These are phyloP conservation scores for Diaporthe citriasiana DNA, from an alignment of 2,329 filamentous ascomycete species.

Conservation along the genomic window DNA sequence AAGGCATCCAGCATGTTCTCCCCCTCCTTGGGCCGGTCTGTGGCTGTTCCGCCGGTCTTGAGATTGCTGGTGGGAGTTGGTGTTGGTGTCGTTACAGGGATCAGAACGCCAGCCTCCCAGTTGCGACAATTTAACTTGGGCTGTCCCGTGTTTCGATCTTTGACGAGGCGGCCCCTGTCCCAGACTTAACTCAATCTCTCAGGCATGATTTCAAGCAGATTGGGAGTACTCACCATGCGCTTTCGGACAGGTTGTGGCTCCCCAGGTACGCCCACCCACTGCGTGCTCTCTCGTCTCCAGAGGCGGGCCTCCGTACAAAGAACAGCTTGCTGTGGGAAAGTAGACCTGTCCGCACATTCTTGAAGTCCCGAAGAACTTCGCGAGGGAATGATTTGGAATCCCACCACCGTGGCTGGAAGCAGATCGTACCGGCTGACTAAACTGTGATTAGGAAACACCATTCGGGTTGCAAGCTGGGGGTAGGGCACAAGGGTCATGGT, in stretches of 20 bases:
- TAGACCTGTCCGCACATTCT: conserved; percentile 77
- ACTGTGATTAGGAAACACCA: conserved; percentile 19
- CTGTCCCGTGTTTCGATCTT: conserved; percentile 75
- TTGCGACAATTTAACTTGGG: conserved; percentile 88
- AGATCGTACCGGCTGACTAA: conserved; percentile 85
- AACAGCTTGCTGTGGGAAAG: conserved; percentile 91
- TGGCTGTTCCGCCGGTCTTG: conserved; percentile 13
- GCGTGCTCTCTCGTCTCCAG: conserved; percentile 38
- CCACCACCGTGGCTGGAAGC: conserved; percentile 81
- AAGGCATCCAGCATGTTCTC: conserved; percentile 62
- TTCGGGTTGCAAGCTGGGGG: conserved; percentile 29
- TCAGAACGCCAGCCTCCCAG: conserved; percentile 93
- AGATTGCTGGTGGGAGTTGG: conserved; percentile 37
- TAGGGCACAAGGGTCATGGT: conserved; percentile 32
- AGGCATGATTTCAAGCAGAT: conserved; percentile 36
- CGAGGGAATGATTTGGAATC: conserved; percentile 77
- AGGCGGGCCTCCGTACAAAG: conserved; percentile 57
- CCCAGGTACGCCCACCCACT: conserved; percentile 86
- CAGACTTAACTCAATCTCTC: conserved; percentile 32
- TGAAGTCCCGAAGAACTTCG: conserved; percentile 79
- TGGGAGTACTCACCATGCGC: conserved; percentile 78
- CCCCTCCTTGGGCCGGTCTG: conserved; percentile 10
- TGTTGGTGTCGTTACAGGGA: conserved; percentile 65
- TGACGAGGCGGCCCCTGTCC: conserved; percentile 74
- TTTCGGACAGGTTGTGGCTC: conserved; percentile 92